Conservation (phyloP, 176 grass and related monocot genomes). For the Canna indica region DNA sequence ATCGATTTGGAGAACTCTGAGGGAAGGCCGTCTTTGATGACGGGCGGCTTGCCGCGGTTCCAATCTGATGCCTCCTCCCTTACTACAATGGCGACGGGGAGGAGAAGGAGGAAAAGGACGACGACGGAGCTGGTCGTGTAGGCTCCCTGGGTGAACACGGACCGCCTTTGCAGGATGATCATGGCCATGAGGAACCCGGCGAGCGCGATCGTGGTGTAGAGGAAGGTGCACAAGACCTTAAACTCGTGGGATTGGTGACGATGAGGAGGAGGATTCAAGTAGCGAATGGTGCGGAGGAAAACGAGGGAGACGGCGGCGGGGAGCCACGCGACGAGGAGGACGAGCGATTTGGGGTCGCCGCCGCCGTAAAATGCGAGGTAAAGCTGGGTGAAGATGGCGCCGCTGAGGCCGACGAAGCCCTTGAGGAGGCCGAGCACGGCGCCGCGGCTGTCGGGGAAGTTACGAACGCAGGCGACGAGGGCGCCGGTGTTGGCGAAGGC, state of each 20-base stretch:
- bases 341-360: slow-evolving; percentile 39
- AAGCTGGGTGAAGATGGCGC: slow-evolving; percentile 67
- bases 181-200: slow-evolving; percentile 55
- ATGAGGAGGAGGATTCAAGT: slow-evolving; percentile 13
- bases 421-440: slow-evolving; percentile 65
- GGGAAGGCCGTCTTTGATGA: neutral
- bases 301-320: slow-evolving; percentile 55
- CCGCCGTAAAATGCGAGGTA: slow-evolving; percentile 53
- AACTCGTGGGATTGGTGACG: slow-evolving; percentile 24
- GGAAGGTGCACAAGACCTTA: slow-evolving; percentile 51
- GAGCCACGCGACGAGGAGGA: slow-evolving; percentile 66
- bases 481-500: slow-evolving; percentile 72
- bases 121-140: slow-evolving; percentile 39
- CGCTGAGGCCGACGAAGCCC: slow-evolving; percentile 67
- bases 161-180: slow-evolving; percentile 48
- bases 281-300: slow-evolving; percentile 64
- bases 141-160: slow-evolving; percentile 26
- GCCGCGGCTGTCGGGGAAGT: slow-evolving; percentile 68
- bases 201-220: slow-evolving; percentile 57
- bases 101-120: slow-evolving; percentile 54
- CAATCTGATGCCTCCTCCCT: slow-evolving; percentile 37
- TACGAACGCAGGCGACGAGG: slow-evolving; percentile 71
- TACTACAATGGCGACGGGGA: slow-evolving; percentile 50
- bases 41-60: neutral
- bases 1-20: neutral